These are phyloP conservation scores for Borealophlyctis nickersoniae DNA, from an alignment of 192 early-diverging fungal genomes.

Conservation along the genomic window DNA sequence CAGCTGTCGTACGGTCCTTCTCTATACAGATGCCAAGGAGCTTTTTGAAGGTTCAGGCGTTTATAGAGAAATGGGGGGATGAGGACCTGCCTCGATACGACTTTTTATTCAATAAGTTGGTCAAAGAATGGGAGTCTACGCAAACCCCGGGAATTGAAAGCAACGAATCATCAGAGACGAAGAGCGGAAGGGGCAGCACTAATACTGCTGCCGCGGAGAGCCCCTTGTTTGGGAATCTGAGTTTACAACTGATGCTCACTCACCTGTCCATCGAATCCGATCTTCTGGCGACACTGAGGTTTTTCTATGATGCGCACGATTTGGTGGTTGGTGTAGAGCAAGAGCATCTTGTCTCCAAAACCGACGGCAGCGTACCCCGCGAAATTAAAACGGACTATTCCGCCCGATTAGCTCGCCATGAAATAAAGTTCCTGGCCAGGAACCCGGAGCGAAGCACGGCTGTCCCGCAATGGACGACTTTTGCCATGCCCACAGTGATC, in stretches of 20 bases:
- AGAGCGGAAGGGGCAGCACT: not conserved
- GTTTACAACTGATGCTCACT: constrained; percentile 57
- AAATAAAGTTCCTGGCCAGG: constrained; percentile 47
- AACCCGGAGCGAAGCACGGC: constrained; percentile 5
- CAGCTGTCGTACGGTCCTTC: constrained; percentile 16
- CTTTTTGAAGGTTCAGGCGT: constrained; percentile 67
- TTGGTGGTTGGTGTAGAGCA: constrained; percentile 52
- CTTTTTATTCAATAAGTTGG: constrained; percentile 65
- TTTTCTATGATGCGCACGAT: constrained; percentile 55
- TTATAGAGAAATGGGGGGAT: constrained; percentile 74
- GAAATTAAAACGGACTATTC: constrained; percentile 33
- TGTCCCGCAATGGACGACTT: constrained; percentile 33
- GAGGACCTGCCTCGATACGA: constrained; percentile 56
- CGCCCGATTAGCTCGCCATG: constrained; percentile 50
- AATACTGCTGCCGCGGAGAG: not conserved
- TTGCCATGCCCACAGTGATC: constrained; percentile 53
- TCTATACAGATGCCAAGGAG: constrained; percentile 45
- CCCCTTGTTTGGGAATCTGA: constrained; percentile 3
- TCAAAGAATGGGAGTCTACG: constrained; percentile 62
- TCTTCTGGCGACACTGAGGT: constrained; percentile 59
- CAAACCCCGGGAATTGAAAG: not conserved
- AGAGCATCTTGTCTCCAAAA: too few species aligned
- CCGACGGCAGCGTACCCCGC: not conserved
- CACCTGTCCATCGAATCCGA: constrained; percentile 58
- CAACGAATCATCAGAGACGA: not conserved